Percentiles rank a stretch among this genome's conserved stretches.
Evolutionary conservation across 768 basidiomycete genomes (phyloP).

Genomic region (Leucosporidium yakuticum): DNA sequence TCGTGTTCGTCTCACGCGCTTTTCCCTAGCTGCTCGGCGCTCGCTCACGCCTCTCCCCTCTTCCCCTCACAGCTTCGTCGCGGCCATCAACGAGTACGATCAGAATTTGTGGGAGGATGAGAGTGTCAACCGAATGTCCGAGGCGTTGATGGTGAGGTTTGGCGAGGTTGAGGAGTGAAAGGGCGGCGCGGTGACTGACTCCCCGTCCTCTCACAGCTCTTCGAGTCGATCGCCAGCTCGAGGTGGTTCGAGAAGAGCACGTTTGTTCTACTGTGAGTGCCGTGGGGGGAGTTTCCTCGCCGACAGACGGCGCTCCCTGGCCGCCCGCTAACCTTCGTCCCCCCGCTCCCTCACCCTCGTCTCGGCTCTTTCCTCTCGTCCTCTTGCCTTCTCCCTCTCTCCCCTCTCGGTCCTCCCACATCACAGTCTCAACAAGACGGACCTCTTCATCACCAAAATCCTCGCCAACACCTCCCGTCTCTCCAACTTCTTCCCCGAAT

Average conservation of each 20-base stretch:
- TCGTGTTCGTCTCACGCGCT: slow-evolving; percentile 58
- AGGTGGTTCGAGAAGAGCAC: slow-evolving; percentile 90
- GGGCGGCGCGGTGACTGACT: not conserved
- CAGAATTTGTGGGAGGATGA: slow-evolving; percentile 63
- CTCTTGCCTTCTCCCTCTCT: not conserved
- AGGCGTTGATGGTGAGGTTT: slow-evolving; percentile 60
- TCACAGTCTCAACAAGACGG: slow-evolving; percentile 50
- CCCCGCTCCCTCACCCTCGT: too few species aligned
- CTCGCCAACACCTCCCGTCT: slow-evolving; percentile 61
- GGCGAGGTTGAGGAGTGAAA: not conserved
- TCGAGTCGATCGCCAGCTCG: slow-evolving; percentile 42
- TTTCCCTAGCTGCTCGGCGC: too few species aligned
- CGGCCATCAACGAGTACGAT: slow-evolving; percentile 90
- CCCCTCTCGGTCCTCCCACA: not conserved
- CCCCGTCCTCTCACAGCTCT: slow-evolving; percentile 49
- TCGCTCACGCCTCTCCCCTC: too few species aligned
- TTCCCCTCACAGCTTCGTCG: slow-evolving; percentile 47
- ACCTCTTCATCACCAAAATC: slow-evolving; percentile 84
- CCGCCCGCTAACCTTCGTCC: too few species aligned
- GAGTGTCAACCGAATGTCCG: slow-evolving; percentile 79
- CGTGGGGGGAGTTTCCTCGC: too few species aligned
- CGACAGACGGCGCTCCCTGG: too few species aligned
- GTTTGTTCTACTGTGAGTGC: slow-evolving; percentile 54
- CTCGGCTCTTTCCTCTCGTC: not conserved
- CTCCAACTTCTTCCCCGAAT: slow-evolving; percentile 83